These are phyloP conservation scores for Theileria parva DNA, from an alignment of 169 alveolate species.

Conservation along the genomic window DNA sequence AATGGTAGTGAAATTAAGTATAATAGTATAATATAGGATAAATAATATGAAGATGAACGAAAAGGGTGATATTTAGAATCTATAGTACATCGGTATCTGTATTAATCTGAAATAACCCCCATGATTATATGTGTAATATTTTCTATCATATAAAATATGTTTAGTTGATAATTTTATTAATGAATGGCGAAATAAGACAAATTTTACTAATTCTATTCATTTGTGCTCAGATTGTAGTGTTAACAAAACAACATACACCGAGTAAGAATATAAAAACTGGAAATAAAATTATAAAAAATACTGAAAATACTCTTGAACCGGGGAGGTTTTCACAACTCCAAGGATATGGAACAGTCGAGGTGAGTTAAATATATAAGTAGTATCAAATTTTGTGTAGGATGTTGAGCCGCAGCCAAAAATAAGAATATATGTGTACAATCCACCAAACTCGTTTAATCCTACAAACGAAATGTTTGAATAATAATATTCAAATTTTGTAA, in stretches of 20 bases:
- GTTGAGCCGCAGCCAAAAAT: conserved; percentile 59
- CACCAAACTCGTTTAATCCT: conserved; percentile 49
- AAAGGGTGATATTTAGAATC: neutral
- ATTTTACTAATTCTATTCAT: neutral
- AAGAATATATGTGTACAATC: conserved; percentile 56
- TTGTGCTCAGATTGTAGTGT: neutral
- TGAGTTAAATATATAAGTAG: neutral
- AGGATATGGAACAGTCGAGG: conserved; percentile 21
- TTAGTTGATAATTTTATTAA: neutral
- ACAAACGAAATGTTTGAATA: conserved; percentile 10
- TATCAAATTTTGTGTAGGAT: conserved; percentile 22
- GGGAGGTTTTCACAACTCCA: conserved; percentile 2
- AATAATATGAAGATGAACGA: neutral
- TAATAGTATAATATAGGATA: neutral
- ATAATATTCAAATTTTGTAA: neutral
- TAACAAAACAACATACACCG: conserved; percentile 16
- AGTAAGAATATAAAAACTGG: neutral
- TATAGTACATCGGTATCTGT: neutral
- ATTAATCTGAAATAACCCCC: neutral
- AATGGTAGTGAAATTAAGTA: too few species aligned
- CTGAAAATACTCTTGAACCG: neutral
- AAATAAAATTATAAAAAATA: neutral
- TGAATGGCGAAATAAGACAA: neutral
- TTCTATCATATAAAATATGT: neutral
- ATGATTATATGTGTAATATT: neutral